These are phyloP conservation scores for Novymonas esmeraldas DNA, from an alignment of 208 protist species.

Conservation along the genomic window DNA sequence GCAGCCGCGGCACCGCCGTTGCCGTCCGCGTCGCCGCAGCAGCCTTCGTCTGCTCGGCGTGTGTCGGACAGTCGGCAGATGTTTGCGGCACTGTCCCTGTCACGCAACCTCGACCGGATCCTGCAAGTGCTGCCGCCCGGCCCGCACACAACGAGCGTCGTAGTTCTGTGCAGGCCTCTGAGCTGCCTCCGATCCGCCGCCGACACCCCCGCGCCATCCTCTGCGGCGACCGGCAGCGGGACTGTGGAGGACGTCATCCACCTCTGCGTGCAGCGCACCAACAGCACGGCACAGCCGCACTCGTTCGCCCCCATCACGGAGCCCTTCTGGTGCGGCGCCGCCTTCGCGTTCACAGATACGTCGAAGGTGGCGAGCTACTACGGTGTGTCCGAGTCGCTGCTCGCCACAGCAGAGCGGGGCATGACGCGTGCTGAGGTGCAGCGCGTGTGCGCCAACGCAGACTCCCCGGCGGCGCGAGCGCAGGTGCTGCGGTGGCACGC, in stretches of 20 bases:
- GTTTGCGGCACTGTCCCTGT: conserved; percentile 62
- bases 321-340: conserved; percentile 20
- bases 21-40: not conserved
- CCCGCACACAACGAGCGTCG: conserved; percentile 48
- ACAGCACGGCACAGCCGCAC: conserved; percentile 12
- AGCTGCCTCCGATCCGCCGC: not conserved
- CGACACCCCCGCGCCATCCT: not conserved
- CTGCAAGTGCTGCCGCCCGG: conserved; percentile 53
- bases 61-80: conserved; percentile 38
- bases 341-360: conserved; percentile 15
- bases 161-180: conserved; percentile 35
- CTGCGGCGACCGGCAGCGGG: conserved; percentile 4
- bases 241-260: not conserved
- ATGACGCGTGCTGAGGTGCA: conserved; percentile 16
- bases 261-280: conserved; percentile 7
- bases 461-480: conserved; percentile 7
- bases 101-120: conserved; percentile 67
- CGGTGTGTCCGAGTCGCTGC: conserved; percentile 28
- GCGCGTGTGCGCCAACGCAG: conserved; percentile 1
- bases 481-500: conserved; percentile 27
- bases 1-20: not conserved
- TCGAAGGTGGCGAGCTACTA: conserved; percentile 30
- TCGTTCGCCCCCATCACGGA: conserved; percentile 6
- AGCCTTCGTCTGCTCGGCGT: not conserved
- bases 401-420: conserved; percentile 25